Conservation (phyloP, 2,329 filamentous ascomycete genomes). For the Talaromyces sp. region DNA sequence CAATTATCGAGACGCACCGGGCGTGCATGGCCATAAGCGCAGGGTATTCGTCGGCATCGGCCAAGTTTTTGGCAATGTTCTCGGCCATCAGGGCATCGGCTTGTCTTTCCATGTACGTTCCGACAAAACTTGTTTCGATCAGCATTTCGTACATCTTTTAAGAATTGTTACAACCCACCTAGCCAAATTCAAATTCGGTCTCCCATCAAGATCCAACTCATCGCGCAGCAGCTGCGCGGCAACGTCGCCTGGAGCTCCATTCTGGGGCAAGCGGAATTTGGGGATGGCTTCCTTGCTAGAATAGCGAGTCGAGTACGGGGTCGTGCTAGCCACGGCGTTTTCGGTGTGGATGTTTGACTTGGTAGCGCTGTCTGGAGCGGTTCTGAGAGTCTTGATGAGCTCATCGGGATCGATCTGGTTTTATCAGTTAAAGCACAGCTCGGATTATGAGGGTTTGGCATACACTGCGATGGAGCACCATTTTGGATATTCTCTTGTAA, state of each 20-base stretch:
- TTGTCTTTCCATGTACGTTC: slow-evolving; percentile 66
- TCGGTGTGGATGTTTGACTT: slow-evolving; percentile 23
- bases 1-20: slow-evolving; percentile 64
- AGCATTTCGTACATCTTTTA: too few relatives aligned
- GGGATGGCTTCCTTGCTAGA: slow-evolving; percentile 26
- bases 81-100: slow-evolving; percentile 61
- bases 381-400: slow-evolving; percentile 20
- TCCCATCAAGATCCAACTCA: slow-evolving; percentile 60
- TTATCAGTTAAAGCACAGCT: not conserved
- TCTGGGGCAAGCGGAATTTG: slow-evolving; percentile 27
- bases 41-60: slow-evolving; percentile 64
- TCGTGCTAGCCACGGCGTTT: slow-evolving; percentile 19
- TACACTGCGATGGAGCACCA: slow-evolving; percentile 8
- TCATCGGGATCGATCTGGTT: slow-evolving; percentile 23
- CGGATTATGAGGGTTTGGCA: not conserved
- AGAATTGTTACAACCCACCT: slow-evolving; percentile 26
- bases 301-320: slow-evolving; percentile 30
- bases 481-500: not conserved
- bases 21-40: slow-evolving; percentile 58
- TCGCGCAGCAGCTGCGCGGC: slow-evolving; percentile 62
- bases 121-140: slow-evolving; percentile 53
- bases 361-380: slow-evolving; percentile 18
- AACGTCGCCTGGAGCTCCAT: slow-evolving; percentile 42
- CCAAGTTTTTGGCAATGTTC: slow-evolving; percentile 66
- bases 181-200: slow-evolving; percentile 64